phyloP scores from a whole-genome alignment of 495 filamentous ascomycete species.

The Hypoxylon crocopeplum region DNA sequence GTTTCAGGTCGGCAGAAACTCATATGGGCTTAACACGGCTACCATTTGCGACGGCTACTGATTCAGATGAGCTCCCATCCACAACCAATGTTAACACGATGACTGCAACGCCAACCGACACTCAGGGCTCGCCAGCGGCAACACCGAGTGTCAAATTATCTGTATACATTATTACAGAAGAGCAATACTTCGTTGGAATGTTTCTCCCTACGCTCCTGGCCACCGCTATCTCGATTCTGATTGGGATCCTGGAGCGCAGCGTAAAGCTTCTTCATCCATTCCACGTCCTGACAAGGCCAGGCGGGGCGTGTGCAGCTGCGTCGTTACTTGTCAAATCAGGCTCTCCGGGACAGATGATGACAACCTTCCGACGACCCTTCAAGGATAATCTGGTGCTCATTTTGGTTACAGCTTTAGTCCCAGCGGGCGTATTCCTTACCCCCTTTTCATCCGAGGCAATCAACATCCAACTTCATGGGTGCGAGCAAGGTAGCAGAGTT shows the following conservation, averaged over 20 bases:
- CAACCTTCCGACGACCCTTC: slow-evolving; percentile 32
- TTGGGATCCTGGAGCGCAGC: slow-evolving; percentile 48
- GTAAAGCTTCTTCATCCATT: slow-evolving; percentile 50
- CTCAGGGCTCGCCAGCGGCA: background rate
- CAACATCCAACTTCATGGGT: slow-evolving; percentile 45
- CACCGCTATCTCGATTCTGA: slow-evolving; percentile 40
- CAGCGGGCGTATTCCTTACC: slow-evolving; percentile 37
- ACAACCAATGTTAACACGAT: background rate
- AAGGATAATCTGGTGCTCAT: slow-evolving; percentile 41
- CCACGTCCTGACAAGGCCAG: slow-evolving; percentile 34
- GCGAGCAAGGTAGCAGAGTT: slow-evolving; percentile 35
- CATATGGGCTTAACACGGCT: background rate
- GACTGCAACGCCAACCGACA: background rate
- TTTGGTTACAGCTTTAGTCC: slow-evolving; percentile 40
- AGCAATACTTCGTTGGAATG: slow-evolving; percentile 45
- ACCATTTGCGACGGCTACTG: background rate
- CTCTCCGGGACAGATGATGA: slow-evolving; percentile 28
- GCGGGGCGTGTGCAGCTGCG: slow-evolving; percentile 24
- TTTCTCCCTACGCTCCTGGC: slow-evolving; percentile 44
- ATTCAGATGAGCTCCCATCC: background rate
- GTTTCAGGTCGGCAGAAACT: background rate
- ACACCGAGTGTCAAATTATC: background rate
- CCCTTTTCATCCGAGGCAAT: slow-evolving; percentile 47
- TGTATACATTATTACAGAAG: slow-evolving; percentile 3
- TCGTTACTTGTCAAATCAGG: slow-evolving; percentile 42